These are phyloP conservation scores for Radiomyces spectabilis DNA, from an alignment of 192 early-diverging fungal species.

Conservation along the genomic window DNA sequence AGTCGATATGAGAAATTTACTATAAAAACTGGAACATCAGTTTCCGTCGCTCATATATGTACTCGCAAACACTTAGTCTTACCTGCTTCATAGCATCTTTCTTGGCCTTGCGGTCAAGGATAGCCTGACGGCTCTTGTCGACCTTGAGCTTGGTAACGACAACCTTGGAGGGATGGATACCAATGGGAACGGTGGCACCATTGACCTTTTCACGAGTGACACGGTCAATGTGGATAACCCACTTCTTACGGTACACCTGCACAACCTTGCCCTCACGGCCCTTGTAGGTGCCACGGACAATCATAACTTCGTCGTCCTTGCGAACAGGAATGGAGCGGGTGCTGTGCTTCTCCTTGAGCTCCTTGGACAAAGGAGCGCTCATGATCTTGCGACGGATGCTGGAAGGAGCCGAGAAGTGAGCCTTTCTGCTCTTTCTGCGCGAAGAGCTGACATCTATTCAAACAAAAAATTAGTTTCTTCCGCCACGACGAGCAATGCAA, in stretches of 20 bases:
- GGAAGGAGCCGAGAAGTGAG: constrained; percentile 97
- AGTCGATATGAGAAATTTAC: too few relatives aligned
- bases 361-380: constrained; percentile 95
- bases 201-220: constrained; percentile 95
- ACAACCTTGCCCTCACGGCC: constrained; percentile 95
- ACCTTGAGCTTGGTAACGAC: constrained; percentile 92
- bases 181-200: constrained; percentile 83
- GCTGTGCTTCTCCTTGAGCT: constrained; percentile 93
- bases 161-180: constrained; percentile 99
- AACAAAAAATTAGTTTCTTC: too few relatives aligned
- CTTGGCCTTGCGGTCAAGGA: constrained; percentile 86
- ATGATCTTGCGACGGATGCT: constrained; percentile 93
- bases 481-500: not conserved
- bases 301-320: constrained; percentile 94
- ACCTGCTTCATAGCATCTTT: constrained; percentile 21
- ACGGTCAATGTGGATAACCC: constrained; percentile 97
- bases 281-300: constrained; percentile 94
- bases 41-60: too few relatives aligned
- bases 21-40: too few relatives aligned
- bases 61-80: too few relatives aligned
- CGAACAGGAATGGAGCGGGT: constrained; percentile 96
- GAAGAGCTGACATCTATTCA: constrained; percentile 77
- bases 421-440: constrained; percentile 91
- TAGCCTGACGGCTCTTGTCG: constrained; percentile 90
- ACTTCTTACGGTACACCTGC: constrained; percentile 98